Percentiles rank a stretch among this genome's conserved stretches.
Evolutionary conservation across 2,329 filamentous ascomycete species (phyloP).

Genomic region (Chaetomium strumarium): DNA sequence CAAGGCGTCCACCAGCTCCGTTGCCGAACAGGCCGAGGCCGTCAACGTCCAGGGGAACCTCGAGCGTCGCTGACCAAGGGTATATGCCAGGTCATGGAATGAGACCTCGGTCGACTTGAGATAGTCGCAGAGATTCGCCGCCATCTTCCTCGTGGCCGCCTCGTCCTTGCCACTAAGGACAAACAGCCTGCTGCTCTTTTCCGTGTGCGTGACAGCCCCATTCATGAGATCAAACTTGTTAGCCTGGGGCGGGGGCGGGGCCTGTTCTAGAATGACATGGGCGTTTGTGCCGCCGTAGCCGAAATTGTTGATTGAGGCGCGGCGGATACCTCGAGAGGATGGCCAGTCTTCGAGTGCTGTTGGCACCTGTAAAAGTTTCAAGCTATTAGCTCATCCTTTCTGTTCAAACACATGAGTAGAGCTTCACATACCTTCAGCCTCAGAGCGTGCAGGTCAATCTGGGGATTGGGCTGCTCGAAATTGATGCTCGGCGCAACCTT

Average conservation of each 20-base stretch:
- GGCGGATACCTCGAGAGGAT: conserved; percentile 18
- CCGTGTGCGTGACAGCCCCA: conserved; percentile 18
- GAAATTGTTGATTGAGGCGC: conserved; percentile 32
- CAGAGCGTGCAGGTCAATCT: conserved; percentile 27
- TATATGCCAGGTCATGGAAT: neutral
- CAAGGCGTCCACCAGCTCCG: neutral
- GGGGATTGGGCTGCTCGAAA: conserved; percentile 27
- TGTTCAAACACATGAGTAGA: conserved; percentile 1
- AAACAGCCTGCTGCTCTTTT: conserved; percentile 4
- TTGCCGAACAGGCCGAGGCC: conserved; percentile 32
- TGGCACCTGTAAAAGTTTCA: conserved; percentile 13
- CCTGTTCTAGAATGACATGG: conserved; percentile 34
- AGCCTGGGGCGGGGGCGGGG: neutral
- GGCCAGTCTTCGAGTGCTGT: conserved; percentile 23
- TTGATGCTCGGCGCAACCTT: conserved; percentile 30
- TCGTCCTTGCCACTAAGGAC: neutral
- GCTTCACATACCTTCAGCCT: conserved; percentile 25
- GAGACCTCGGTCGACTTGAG: neutral
- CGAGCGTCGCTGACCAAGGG: neutral
- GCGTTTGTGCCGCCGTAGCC: conserved; percentile 29
- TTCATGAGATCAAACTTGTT: conserved; percentile 29
- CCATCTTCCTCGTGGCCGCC: neutral
- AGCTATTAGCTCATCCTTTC: neutral
- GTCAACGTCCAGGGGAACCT: neutral
- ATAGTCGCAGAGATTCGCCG: neutral